Evolutionary conservation across 805 yeast species (phyloP), one percentile per base, ranked within the genome.

Genomic region (Yamadazyma sp.): DNA sequence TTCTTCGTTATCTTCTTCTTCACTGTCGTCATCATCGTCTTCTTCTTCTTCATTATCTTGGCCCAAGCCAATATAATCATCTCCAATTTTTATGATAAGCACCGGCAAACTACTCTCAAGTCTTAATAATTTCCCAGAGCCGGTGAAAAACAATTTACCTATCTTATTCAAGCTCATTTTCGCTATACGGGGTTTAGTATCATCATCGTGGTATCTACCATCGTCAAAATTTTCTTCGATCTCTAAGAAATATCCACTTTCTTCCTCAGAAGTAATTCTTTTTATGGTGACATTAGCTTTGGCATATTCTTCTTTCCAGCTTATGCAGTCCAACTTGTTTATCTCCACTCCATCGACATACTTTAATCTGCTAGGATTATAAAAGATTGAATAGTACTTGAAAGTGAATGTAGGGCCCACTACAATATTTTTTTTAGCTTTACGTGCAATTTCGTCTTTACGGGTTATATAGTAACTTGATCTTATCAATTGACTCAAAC

Each of bases 271-370:
- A 5, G 37, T 30, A 11, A 17, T 32, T 11, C 32, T 42, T 9
- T 39, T 36, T 5, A 83, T 46, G 23, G 56, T 57, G 0, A 77
- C 73, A 35, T 54, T 49, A 22, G 82, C 74, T 36, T 76, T 69
- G 12, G 86, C 80, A 56, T 66, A 74, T 31, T 79, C 80, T 45
- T 85, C 94, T 44, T 80, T 81, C 94, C 94, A 85, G 2, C 75
- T 65, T 2, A 84, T 69, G 35, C 73, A 70, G 8, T 62, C 62
- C 18, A 55, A 39, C n/a, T 44, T 45, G 11, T 21, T 20, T 7
- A 8, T n/a, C 6, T 12, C 23, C 6, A 30, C 24, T 45, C 53
- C 27, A 10, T 54, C 58, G 2, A 59, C 46, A 34, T 60, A 60
- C 31, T 56, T 60, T 21, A 58, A 52, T 27, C 75, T 49, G 30